Base-by-base conservation (phyloP, 768 basidiomycete species). In the Serendipita indica region DNA sequence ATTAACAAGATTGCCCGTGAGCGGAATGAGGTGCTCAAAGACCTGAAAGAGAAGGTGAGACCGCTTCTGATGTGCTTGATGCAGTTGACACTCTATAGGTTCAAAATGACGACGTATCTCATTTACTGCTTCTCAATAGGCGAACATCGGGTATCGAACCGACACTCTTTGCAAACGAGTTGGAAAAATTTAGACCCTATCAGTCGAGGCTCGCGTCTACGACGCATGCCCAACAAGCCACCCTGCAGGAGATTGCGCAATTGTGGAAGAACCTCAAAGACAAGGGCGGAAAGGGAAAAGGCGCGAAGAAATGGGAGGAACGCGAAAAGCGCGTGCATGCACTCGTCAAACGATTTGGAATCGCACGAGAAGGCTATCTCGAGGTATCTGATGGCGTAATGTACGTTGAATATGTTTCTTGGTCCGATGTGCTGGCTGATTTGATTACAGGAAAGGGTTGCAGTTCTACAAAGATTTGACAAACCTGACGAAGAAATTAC, bases 61-160 rank as follows among this genome's bases (percentile, higher is more conserved):
- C 4, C 30, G 5, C 16, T 25, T 3, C 20, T 7, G 61, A 41
- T 58, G 35, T 25, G 35, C 32, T 57, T 57, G 39, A 60, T 32
- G 33, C 22, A 22, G 25, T n/a, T n/a, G n/a, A n/a, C n/a, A 18
- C 18, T 39, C 14, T 22, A 1, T 63, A 98, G 92, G 79, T 96
- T 46, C 96, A 97, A 81, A 75, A 77, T 27, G 96, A 99, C 70
- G 96, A 99, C 63, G 94, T 98, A 27, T 99, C 94, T 0, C 90
- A 94, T 67, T 76, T 96, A 1, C 79, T 98, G 0, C 78, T 99
- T 3, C 79, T 97, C 52, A 94, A 94, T 68, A 82, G 90, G 32
- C 84, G 91, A 25, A 86, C 91, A 63, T 75, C 80, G 13, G 79
- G 79, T 22, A 85, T 86, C 7, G 91, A 97, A 63, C 85, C 87